A percentile compares a stretch with the other conserved stretches of the same genome.
These are phyloP conservation scores for Dalbergia cochinchinensis DNA, from an alignment of 306 rosid genomes.

Conservation along the genomic window DNA sequence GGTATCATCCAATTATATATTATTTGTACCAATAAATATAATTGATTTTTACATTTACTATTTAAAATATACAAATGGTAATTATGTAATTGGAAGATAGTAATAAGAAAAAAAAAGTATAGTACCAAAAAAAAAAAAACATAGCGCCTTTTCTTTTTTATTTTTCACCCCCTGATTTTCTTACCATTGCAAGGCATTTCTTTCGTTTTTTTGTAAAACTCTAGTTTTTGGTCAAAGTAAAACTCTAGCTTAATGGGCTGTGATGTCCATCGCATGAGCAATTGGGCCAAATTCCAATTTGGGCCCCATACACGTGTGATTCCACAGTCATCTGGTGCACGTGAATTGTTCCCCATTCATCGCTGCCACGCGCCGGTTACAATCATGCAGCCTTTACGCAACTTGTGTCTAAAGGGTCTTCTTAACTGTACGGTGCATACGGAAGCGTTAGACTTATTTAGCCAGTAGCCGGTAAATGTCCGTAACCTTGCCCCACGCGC, in stretches of 20 bases:
- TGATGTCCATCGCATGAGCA: neutral
- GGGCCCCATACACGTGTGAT: conserved; percentile 21
- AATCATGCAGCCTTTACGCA: neutral
- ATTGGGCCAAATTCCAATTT: neutral
- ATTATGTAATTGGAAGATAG: too few relatives aligned
- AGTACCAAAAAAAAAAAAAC: too few relatives aligned
- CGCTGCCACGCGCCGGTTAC: conserved; percentile 5
- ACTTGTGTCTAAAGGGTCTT: neutral
- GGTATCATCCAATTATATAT: too few relatives aligned
- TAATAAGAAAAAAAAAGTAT: too few relatives aligned
- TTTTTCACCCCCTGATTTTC: too few relatives aligned
- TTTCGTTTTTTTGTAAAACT: neutral
- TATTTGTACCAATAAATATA: too few relatives aligned
- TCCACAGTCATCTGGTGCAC: conserved; percentile 39
- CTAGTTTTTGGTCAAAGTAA: neutral
- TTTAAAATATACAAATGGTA: too few relatives aligned
- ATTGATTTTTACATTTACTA: too few relatives aligned
- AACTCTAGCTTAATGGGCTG: conserved; percentile 31
- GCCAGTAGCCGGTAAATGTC: neutral
- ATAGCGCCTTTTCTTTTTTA: too few relatives aligned
- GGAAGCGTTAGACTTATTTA: neutral
- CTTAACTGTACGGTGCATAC: conserved; percentile 9
- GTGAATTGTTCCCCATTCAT: conserved; percentile 1
- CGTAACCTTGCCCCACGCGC: neutral
- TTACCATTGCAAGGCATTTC: too few relatives aligned